Conservation (phyloP, 2,329 filamentous ascomycete species). For the Colletotrichum euphorbiae region DNA sequence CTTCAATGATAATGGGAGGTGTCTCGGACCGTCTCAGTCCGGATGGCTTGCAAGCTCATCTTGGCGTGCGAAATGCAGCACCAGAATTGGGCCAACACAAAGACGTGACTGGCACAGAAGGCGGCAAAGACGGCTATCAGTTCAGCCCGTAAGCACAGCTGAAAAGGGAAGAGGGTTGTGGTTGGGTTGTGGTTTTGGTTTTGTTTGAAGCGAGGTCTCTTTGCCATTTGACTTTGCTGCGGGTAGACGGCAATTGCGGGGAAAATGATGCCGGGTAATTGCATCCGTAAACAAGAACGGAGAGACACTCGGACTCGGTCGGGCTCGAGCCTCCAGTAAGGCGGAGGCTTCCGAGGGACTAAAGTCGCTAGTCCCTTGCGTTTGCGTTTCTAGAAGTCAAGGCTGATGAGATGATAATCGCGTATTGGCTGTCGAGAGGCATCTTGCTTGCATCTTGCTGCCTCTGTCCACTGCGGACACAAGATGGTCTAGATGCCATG, state of each 20-base stretch:
- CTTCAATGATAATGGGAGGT: background rate
- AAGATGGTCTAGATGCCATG: background rate
- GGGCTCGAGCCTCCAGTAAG: background rate
- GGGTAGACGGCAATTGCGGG: background rate
- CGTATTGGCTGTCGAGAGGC: background rate
- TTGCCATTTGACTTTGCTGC: background rate
- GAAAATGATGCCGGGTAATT: background rate
- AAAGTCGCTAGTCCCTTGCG: conserved; percentile 1
- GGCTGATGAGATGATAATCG: background rate
- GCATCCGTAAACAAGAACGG: background rate
- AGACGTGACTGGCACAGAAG: background rate
- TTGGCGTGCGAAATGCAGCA: background rate
- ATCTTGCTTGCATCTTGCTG: background rate
- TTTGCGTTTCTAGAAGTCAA: background rate
- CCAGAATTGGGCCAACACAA: background rate
- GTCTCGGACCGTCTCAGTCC: conserved; percentile 2
- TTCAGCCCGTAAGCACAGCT: background rate
- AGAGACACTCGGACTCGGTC: background rate
- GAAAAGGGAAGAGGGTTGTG: conserved; percentile 10
- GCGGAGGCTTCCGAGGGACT: background rate
- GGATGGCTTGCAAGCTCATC: background rate
- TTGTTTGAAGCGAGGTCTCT: background rate
- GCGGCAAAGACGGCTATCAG: background rate
- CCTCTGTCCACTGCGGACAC: background rate
- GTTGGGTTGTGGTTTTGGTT: background rate